Conservation (phyloP, 257 asterid species). For the Solanum rostratum region DNA sequence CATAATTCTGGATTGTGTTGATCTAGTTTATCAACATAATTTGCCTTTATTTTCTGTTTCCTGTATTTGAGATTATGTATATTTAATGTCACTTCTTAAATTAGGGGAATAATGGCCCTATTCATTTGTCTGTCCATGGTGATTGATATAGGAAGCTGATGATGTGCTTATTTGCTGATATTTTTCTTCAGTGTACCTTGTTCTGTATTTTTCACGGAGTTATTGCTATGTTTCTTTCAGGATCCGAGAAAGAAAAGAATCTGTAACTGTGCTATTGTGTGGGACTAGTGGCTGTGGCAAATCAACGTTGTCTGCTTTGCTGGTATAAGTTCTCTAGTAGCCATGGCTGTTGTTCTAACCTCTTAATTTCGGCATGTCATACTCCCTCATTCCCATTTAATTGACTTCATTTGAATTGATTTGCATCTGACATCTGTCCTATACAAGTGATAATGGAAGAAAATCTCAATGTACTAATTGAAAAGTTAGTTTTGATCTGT, state of each 20-base stretch:
- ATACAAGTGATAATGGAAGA: not conserved
- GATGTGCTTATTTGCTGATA: not conserved
- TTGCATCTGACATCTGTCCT: too few relatives aligned
- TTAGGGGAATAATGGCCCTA: not conserved
- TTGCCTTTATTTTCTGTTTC: not conserved
- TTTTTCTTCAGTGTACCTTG: not conserved
- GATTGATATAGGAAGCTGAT: not conserved
- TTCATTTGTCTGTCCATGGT: not conserved
- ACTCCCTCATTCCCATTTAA: not conserved
- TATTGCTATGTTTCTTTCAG: constrained; percentile 25
- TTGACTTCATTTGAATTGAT: not conserved
- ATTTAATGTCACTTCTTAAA: not conserved
- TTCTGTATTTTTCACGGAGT: not conserved
- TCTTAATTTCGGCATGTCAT: not conserved
- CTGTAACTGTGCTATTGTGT: constrained; percentile 78
- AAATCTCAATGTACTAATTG: not conserved
- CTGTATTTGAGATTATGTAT: not conserved
- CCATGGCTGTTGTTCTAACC: not conserved
- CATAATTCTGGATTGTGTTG: not conserved
- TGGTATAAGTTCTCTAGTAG: constrained; percentile 33
- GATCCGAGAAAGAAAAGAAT: constrained; percentile 88
- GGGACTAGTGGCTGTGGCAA: constrained; percentile 99
- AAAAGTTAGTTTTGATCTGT: not conserved
- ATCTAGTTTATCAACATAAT: not conserved
- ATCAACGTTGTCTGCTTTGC: constrained; percentile 97